Percentiles rank a stretch among this genome's conserved stretches.
These are phyloP conservation scores for Fragaria nilgerrensis DNA, from an alignment of 306 rosid genomes.

Conservation along the genomic window DNA sequence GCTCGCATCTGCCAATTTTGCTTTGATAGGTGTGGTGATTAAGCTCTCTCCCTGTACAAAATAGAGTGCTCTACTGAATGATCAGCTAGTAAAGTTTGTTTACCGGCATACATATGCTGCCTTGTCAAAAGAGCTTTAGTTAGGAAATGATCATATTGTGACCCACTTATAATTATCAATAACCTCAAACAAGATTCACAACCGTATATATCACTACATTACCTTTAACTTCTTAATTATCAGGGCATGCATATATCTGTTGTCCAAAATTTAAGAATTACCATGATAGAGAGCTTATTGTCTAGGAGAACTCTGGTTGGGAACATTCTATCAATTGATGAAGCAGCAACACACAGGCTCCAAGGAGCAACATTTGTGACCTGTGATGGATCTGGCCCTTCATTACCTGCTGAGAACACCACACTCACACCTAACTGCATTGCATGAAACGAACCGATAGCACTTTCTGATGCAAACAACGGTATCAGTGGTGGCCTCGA, in stretches of 20 bases:
- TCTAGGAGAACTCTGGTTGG: constrained; percentile 32
- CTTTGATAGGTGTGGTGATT: constrained; percentile 33
- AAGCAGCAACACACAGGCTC: constrained; percentile 58
- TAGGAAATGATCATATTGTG: constrained; percentile 6
- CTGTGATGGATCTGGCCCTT: constrained; percentile 43
- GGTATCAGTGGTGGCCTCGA: constrained; percentile 36
- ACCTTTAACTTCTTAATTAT: not conserved
- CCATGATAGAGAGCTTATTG: constrained; percentile 32
- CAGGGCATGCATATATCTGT: not conserved
- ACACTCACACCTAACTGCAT: constrained; percentile 49
- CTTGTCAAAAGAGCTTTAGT: not conserved
- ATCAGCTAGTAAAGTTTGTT: not conserved
- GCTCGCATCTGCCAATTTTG: constrained; percentile 38
- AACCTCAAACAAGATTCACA: not conserved
- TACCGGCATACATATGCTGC: not conserved
- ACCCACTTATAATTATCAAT: not conserved
- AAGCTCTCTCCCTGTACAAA: constrained; percentile 50
- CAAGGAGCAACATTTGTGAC: constrained; percentile 53
- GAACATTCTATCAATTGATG: constrained; percentile 45
- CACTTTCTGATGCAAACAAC: constrained; percentile 15
- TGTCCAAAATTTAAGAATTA: not conserved
- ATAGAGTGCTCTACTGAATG: not conserved
- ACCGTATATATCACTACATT: not conserved
- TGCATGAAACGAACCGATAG: constrained; percentile 57
- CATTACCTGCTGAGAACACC: constrained; percentile 55